A percentile compares a stretch with the other conserved stretches of the same genome.
Evolutionary conservation across 2,329 filamentous ascomycete species (phyloP).

Genomic region (Beauveria sp.): DNA sequence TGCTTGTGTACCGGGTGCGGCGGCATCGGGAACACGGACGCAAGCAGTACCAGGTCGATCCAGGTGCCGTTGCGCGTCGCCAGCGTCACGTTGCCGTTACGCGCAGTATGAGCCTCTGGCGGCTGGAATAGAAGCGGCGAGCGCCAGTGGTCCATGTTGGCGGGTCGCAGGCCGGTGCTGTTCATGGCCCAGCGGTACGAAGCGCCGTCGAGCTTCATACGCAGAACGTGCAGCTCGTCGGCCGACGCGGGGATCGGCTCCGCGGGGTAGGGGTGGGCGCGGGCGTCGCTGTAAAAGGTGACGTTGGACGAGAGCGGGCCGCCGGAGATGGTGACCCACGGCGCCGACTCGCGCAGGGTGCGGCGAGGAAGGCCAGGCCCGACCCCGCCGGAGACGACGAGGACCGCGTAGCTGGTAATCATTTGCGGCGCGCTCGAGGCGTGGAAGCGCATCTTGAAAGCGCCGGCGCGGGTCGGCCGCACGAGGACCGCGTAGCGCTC

Average conservation of each 20-base stretch:
- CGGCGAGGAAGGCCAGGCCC: not conserved
- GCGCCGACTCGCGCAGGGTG: constrained; percentile 20
- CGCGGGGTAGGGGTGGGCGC: constrained; percentile 40
- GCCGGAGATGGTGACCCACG: constrained; percentile 45
- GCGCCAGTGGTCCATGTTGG: constrained; percentile 23
- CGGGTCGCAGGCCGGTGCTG: constrained; percentile 33
- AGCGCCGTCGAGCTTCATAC: constrained; percentile 32
- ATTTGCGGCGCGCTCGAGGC: constrained; percentile 44
- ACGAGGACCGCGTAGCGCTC: constrained; percentile 46
- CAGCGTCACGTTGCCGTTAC: constrained; percentile 39
- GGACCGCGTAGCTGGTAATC: constrained; percentile 42
- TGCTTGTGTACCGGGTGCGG: constrained; percentile 58
- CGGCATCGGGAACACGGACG: constrained; percentile 36
- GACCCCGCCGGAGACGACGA: constrained; percentile 28
- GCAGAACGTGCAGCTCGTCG: constrained; percentile 38
- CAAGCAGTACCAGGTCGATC: constrained; percentile 48
- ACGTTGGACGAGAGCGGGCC: constrained; percentile 31
- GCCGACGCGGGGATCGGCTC: constrained; percentile 32
- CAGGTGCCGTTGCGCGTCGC: constrained; percentile 39
- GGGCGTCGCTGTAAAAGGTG: constrained; percentile 35
- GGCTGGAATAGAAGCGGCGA: constrained; percentile 41
- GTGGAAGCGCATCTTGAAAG: constrained; percentile 48
- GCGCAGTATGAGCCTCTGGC: not conserved
- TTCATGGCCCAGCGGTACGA: constrained; percentile 49
- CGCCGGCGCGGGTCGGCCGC: constrained; percentile 36